Conservation (phyloP, 768 basidiomycete genomes). For the Rhodotorula kratochvilovae region DNA sequence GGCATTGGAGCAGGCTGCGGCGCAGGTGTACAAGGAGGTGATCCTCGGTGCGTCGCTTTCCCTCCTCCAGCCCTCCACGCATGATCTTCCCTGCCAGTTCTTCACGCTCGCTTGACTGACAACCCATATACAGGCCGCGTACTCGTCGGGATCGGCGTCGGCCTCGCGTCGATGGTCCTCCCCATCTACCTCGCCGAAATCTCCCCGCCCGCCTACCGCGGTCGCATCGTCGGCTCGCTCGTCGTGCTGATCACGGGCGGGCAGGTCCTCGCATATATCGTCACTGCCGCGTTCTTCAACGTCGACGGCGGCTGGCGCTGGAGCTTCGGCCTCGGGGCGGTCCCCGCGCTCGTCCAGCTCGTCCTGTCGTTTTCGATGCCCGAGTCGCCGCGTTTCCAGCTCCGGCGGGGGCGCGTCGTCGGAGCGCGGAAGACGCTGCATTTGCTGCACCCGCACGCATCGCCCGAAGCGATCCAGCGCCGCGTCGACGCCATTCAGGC, state of each 20-base stretch:
- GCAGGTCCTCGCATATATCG: slow-evolving; percentile 36
- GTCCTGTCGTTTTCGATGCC: slow-evolving; percentile 27
- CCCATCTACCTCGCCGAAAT: slow-evolving; percentile 39
- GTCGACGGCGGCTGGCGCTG: slow-evolving; percentile 27
- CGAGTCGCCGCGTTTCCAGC: slow-evolving; percentile 26
- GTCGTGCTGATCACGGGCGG: slow-evolving; percentile 35
- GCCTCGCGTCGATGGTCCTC: slow-evolving; percentile 21
- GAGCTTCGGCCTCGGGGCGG: slow-evolving; percentile 26
- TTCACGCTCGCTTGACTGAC: background rate
- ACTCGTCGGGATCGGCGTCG: slow-evolving; percentile 30
- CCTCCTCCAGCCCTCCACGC: background rate
- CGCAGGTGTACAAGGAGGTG: slow-evolving; percentile 36
- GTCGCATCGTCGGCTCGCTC: slow-evolving; percentile 29
- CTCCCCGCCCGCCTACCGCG: slow-evolving; percentile 25
- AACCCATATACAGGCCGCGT: slow-evolving; percentile 4
- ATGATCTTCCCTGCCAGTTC: background rate
- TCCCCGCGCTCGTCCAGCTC: slow-evolving; percentile 32
- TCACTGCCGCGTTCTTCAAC: slow-evolving; percentile 19
- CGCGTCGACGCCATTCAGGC: slow-evolving; percentile 14
- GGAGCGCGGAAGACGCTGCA: slow-evolving; percentile 7
- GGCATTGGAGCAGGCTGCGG: slow-evolving; percentile 34
- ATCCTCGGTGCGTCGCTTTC: slow-evolving; percentile 12
- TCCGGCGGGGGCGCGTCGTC: background rate
- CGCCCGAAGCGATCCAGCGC: slow-evolving; percentile 6
- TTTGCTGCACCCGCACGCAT: slow-evolving; percentile 1